phyloP scores from a whole-genome alignment of 148 eudicot species.

The Spergularia marina region DNA sequence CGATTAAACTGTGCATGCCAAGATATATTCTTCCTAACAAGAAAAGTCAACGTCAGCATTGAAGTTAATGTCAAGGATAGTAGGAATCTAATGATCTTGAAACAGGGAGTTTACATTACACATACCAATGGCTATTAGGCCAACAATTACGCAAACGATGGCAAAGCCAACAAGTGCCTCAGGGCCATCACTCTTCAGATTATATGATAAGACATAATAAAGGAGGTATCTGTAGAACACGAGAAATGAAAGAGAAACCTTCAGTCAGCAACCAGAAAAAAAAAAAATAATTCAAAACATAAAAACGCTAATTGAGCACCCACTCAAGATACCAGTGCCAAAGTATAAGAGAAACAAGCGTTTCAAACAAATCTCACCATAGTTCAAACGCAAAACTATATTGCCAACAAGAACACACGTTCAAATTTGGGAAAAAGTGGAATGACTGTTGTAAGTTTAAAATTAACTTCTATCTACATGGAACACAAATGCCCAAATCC shows the following conservation, averaged over 20 bases:
- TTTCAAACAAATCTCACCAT: too few relatives aligned
- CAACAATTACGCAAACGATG: slow-evolving; percentile 56
- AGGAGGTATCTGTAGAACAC: slow-evolving; percentile 59
- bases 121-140: slow-evolving; percentile 82
- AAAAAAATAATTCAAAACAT: too few relatives aligned
- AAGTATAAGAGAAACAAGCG: not conserved
- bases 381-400: too few relatives aligned
- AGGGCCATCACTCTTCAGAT: slow-evolving; percentile 32
- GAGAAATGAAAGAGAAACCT: slow-evolving; percentile 13
- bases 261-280: not conserved
- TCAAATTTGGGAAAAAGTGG: too few relatives aligned
- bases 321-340: not conserved
- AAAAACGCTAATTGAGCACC: not conserved
- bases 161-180: slow-evolving; percentile 43
- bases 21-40: slow-evolving; percentile 90
- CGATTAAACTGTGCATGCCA: slow-evolving; percentile 95
- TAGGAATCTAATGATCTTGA: not conserved
- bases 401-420: too few relatives aligned
- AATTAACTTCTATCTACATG: not conserved
- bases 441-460: too few relatives aligned
- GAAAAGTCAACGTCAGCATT: slow-evolving; percentile 27
- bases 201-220: slow-evolving; percentile 53
- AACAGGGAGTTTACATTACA: slow-evolving; percentile 8
- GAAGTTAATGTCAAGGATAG: slow-evolving; percentile 8
- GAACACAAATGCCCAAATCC: not conserved